phyloP scores from a whole-genome alignment of 768 basidiomycete species.

The Tylopilus intermedius region DNA sequence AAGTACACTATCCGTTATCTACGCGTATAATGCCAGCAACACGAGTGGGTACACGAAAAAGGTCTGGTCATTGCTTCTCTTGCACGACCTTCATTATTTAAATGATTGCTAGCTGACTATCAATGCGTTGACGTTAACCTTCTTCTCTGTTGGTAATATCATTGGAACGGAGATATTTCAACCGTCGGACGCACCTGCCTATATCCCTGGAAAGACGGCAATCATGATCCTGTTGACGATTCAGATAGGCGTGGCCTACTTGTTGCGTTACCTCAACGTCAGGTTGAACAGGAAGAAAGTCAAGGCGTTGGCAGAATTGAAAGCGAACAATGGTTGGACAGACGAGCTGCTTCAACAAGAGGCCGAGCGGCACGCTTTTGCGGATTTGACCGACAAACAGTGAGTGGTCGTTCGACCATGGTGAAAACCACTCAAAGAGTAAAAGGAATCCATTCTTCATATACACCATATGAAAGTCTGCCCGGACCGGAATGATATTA shows the following conservation, averaged over 20 bases:
- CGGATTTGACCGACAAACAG: constrained; percentile 26
- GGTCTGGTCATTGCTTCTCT: background rate
- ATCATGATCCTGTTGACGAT: background rate
- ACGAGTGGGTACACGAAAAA: constrained; percentile 25
- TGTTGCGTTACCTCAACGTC: constrained; percentile 15
- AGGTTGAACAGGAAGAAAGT: constrained; percentile 19
- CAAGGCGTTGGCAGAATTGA: constrained; percentile 12
- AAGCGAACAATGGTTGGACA: constrained; percentile 19
- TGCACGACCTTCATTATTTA: background rate
- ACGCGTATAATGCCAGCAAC: constrained; percentile 26
- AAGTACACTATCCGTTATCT: constrained; percentile 3
- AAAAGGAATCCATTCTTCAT: constrained; percentile 33
- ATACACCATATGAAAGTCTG: constrained; percentile 25
- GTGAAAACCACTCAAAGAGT: background rate
- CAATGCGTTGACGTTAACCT: constrained; percentile 11
- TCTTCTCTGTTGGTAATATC: constrained; percentile 9
- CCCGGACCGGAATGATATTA: background rate
- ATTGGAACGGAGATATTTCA: constrained; percentile 18
- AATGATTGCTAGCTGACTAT: constrained; percentile 12
- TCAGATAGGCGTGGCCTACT: constrained; percentile 14
- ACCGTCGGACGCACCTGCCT: constrained; percentile 15
- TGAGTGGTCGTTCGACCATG: constrained; percentile 5
- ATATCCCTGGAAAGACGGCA: background rate
- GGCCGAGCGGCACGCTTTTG: constrained; percentile 23
- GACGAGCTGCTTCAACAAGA: background rate